phyloP scores from a whole-genome alignment of 345 rosid genomes.

The Populus nigra region DNA sequence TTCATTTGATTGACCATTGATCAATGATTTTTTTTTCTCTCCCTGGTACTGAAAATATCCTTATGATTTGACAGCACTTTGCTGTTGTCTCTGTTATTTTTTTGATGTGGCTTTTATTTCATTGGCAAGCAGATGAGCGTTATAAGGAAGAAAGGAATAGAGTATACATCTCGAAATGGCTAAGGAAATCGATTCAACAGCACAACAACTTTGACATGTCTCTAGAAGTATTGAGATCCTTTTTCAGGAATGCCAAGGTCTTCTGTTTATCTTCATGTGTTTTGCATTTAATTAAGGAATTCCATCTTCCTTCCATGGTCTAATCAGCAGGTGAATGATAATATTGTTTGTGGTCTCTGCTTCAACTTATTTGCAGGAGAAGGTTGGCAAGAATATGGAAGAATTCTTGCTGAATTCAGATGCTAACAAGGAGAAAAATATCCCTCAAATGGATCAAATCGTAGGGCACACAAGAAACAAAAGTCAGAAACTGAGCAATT shows the following conservation, averaged over 20 bases:
- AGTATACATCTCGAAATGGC: conserved; percentile 83
- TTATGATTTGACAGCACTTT: background rate
- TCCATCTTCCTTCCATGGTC: background rate
- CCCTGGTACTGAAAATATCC: no score
- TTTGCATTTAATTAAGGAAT: background rate
- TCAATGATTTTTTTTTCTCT: no score
- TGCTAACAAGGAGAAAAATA: conserved; percentile 23
- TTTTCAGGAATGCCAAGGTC: conserved; percentile 83
- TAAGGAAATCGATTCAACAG: conserved; percentile 67
- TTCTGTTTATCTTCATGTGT: background rate
- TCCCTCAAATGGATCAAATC: conserved; percentile 23
- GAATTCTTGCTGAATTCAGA: conserved; percentile 25
- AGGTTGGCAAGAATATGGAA: conserved; percentile 37
- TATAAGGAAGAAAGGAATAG: conserved; percentile 69
- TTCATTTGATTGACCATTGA: background rate
- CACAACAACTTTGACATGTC: conserved; percentile 59
- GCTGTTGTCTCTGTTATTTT: background rate
- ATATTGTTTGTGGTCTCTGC: conserved; percentile 14
- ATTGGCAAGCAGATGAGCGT: conserved; percentile 62
- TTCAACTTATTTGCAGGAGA: conserved; percentile 49
- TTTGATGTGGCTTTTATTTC: background rate
- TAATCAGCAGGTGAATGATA: conserved; percentile 9
- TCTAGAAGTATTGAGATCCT: conserved; percentile 58
- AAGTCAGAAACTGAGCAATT: conserved; percentile 33
- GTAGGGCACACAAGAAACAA: conserved; percentile 28